phyloP scores from a whole-genome alignment of 2,329 filamentous ascomycete genomes.

The Hypoxylon sp. region DNA sequence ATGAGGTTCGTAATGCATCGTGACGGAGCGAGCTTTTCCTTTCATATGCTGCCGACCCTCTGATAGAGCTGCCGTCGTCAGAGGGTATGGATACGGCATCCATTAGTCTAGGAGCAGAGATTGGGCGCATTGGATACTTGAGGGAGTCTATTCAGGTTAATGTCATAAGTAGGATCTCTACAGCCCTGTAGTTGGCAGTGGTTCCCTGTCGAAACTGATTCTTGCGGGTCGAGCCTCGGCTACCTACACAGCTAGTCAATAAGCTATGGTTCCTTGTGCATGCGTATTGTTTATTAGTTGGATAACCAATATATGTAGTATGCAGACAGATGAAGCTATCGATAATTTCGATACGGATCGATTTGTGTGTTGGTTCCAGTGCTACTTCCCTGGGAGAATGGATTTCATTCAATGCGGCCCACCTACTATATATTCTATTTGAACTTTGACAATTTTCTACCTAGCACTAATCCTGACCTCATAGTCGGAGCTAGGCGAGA shows the following conservation, averaged over 20 bases:
- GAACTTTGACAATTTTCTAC: background rate
- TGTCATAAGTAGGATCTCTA: slow-evolving; percentile 11
- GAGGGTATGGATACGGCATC: slow-evolving; percentile 7
- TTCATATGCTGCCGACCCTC: slow-evolving; percentile 20
- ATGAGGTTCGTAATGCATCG: slow-evolving; percentile 34
- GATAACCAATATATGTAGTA: background rate
- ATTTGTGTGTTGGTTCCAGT: background rate
- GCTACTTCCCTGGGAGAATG: background rate
- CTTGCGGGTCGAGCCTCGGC: background rate
- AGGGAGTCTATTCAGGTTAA: slow-evolving; percentile 34
- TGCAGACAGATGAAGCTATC: slow-evolving; percentile 3
- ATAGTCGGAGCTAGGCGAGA: slow-evolving; percentile 21
- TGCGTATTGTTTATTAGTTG: background rate
- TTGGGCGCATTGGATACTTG: slow-evolving; percentile 31
- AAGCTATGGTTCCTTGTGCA: slow-evolving; percentile 5
- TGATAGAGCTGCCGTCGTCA: slow-evolving; percentile 16
- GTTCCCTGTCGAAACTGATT: slow-evolving; percentile 1
- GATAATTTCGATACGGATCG: slow-evolving; percentile 2
- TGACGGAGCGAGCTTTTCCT: slow-evolving; percentile 23
- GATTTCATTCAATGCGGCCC: background rate
- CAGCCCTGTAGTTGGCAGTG: slow-evolving; percentile 2
- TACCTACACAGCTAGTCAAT: slow-evolving; percentile 10
- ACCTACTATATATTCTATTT: background rate
- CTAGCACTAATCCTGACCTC: slow-evolving; percentile 1
- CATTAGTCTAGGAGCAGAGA: slow-evolving; percentile 25